phyloP scores from a whole-genome alignment of 169 alveolate genomes.

The Cryptosporidium sp. region DNA sequence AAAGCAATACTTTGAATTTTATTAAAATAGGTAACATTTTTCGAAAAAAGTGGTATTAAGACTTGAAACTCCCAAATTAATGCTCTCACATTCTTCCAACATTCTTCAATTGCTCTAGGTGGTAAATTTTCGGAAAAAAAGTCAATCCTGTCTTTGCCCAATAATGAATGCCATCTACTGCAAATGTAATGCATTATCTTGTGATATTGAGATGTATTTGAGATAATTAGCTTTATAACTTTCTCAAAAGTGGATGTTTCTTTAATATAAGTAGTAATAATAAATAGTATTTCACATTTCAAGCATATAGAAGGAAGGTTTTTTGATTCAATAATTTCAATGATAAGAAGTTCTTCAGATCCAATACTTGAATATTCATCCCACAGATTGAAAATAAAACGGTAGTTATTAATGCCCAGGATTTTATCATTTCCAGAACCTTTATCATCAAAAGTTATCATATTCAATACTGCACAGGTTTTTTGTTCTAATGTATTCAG shows the following conservation, averaged over 20 bases:
- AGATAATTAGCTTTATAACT: background rate
- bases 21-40: background rate
- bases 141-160: background rate
- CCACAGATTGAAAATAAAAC: conserved; percentile 31
- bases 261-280: background rate
- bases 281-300: conserved; percentile 29
- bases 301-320: conserved; percentile 29
- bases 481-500: conserved; percentile 9
- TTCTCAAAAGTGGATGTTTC: conserved; percentile 4
- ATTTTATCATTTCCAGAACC: background rate
- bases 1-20: conserved; percentile 38
- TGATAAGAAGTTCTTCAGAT: background rate
- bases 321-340: conserved; percentile 6
- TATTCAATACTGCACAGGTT: conserved; percentile 40
- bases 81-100: conserved; percentile 1
- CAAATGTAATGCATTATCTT: conserved; percentile 21
- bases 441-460: conserved; percentile 20
- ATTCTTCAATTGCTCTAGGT: background rate
- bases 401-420: background rate
- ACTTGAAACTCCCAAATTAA: conserved; percentile 27
- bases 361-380: conserved; percentile 14
- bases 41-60: background rate
- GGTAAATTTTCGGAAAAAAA: background rate
- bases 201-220: conserved; percentile 9
- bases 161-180: conserved; percentile 21